Evolutionary conservation across 2,329 filamentous ascomycete species (phyloP).

Genomic region (Tolypocladium tropicale): DNA sequence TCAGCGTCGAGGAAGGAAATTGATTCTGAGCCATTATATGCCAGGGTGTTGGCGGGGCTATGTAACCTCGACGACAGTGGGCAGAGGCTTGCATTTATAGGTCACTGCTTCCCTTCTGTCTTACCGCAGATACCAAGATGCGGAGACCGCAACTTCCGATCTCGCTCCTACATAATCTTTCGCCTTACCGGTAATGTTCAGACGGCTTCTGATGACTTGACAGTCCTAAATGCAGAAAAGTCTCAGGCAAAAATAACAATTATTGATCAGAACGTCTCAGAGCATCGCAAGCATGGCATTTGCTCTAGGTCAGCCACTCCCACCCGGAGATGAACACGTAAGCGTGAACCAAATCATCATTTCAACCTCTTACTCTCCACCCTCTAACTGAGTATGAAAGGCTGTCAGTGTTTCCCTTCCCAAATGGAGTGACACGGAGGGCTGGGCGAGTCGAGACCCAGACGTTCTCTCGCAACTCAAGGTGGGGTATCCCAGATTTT

Average conservation of each 20-base stretch:
- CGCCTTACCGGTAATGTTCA: background rate
- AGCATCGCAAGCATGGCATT: background rate
- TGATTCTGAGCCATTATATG: background rate
- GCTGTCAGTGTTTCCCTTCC: constrained; percentile 20
- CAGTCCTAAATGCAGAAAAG: too few species aligned
- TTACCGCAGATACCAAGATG: background rate
- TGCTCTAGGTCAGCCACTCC: constrained; percentile 12
- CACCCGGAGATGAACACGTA: constrained; percentile 15
- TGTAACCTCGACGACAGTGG: background rate
- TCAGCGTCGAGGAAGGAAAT: background rate
- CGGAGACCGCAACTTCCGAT: background rate
- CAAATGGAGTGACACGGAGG: constrained; percentile 14
- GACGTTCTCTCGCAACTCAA: constrained; percentile 11
- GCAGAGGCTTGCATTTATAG: background rate
- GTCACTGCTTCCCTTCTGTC: background rate
- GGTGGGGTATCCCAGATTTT: constrained; percentile 18
- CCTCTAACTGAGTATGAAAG: constrained; percentile 5
- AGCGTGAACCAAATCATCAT: too few species aligned
- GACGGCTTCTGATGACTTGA: too few species aligned
- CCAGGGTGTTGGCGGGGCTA: background rate
- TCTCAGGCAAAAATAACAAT: too few species aligned
- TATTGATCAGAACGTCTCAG: background rate
- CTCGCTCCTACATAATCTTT: background rate
- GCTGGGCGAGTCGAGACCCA: constrained; percentile 13
- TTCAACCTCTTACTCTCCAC: background rate